Percentiles rank a stretch among this genome's conserved stretches.
Evolutionary conservation across 2,329 filamentous ascomycete species (phyloP).

Genomic region (Fusarium sp.): DNA sequence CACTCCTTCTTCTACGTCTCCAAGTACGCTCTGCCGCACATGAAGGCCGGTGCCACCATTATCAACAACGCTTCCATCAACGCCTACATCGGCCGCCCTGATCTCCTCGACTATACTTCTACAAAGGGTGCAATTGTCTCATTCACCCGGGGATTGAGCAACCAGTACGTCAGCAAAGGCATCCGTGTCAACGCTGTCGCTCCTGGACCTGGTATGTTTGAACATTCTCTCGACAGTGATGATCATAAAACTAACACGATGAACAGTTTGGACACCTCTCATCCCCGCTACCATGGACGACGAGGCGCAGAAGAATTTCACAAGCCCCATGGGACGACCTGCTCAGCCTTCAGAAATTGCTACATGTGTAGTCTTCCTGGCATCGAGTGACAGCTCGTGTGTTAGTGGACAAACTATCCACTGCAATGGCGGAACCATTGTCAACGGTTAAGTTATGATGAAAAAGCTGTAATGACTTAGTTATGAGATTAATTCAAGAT

Average conservation of each 20-base stretch:
- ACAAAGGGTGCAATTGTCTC: conserved; percentile 82
- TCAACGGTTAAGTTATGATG: conserved; percentile 56
- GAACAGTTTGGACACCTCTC: conserved; percentile 75
- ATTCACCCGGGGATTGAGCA: conserved; percentile 81
- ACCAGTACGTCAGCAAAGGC: conserved; percentile 76
- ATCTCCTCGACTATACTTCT: conserved; percentile 84
- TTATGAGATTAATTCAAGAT: background rate
- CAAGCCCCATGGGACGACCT: conserved; percentile 78
- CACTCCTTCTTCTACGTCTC: conserved; percentile 83
- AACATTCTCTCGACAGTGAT: too few relatives aligned
- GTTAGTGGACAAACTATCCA: conserved; percentile 76
- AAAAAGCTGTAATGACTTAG: background rate
- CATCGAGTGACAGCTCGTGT: conserved; percentile 76
- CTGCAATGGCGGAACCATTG: conserved; percentile 62
- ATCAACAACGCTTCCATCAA: conserved; percentile 91
- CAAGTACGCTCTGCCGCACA: conserved; percentile 80
- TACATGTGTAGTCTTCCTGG: conserved; percentile 83
- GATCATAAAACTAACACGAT: conserved; percentile 11
- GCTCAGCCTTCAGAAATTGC: conserved; percentile 86
- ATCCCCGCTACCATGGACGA: conserved; percentile 79
- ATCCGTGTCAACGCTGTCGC: conserved; percentile 82
- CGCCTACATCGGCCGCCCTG: conserved; percentile 81
- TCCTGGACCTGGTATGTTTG: conserved; percentile 68
- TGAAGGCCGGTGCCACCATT: conserved; percentile 78
- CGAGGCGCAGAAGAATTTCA: conserved; percentile 77